phyloP scores from a whole-genome alignment of 257 asterid genomes.

The Gentiana dahurica region DNA sequence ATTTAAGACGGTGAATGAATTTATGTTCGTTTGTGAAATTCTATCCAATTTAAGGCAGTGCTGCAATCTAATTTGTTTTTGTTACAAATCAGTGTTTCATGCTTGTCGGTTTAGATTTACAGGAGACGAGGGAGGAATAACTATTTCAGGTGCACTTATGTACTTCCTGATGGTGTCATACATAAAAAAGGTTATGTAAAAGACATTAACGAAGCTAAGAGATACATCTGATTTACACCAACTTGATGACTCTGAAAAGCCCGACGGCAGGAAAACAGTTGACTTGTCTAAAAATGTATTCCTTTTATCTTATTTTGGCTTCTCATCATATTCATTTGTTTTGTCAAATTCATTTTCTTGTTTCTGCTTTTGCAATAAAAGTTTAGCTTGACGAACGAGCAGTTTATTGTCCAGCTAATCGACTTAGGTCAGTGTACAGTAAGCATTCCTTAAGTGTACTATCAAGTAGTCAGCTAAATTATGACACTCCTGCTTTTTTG shows the following conservation, averaged over 20 bases:
- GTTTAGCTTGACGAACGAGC: slow-evolving; percentile 81
- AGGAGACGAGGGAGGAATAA: slow-evolving; percentile 72
- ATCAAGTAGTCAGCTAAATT: no score
- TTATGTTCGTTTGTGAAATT: no score
- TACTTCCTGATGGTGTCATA: slow-evolving; percentile 88
- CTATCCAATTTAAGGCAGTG: no score
- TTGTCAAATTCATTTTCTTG: slow-evolving; percentile 5
- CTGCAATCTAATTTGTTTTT: not conserved
- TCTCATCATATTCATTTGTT: slow-evolving; percentile 4
- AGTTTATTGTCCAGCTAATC: slow-evolving; percentile 89
- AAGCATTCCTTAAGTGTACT: slow-evolving; percentile 4
- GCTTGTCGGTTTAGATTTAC: slow-evolving; percentile 17
- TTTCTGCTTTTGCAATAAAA: slow-evolving; percentile 38
- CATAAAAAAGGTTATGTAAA: slow-evolving; percentile 68
- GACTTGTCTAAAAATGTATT: slow-evolving; percentile 65
- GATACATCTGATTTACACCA: slow-evolving; percentile 29
- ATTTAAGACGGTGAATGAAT: no score
- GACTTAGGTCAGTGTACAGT: slow-evolving; percentile 58
- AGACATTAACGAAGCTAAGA: slow-evolving; percentile 58
- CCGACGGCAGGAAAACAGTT: slow-evolving; percentile 32
- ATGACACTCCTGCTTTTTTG: no score
- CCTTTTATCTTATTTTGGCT: not conserved
- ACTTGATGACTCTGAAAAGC: slow-evolving; percentile 22
- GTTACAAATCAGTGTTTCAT: not conserved
- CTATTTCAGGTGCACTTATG: slow-evolving; percentile 65